Conservation (phyloP, 2,329 filamentous ascomycete species). For the Hypoxylon sp. region DNA sequence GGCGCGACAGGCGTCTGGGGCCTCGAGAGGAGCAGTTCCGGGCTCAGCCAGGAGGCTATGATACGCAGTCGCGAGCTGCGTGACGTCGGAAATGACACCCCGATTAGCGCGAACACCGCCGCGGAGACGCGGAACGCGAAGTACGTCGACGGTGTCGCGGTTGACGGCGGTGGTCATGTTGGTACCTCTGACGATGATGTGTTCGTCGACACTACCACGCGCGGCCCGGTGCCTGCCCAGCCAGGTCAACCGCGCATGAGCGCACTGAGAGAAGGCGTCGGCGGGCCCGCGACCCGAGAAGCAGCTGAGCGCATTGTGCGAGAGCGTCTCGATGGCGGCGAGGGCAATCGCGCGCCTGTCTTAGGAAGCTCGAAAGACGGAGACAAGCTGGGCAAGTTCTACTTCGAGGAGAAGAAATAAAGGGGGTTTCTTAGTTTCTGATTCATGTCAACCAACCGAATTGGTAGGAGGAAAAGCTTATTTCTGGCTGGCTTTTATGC, state of each 20-base stretch:
- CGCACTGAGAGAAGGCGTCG: slow-evolving; percentile 56
- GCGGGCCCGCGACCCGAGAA: slow-evolving; percentile 61
- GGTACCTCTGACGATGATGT: slow-evolving; percentile 62
- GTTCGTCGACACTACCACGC: slow-evolving; percentile 76
- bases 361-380: slow-evolving; percentile 63
- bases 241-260: slow-evolving; percentile 57
- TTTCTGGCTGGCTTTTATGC: neutral
- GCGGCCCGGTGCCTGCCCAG: slow-evolving; percentile 67
- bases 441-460: neutral
- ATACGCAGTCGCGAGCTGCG: slow-evolving; percentile 51
- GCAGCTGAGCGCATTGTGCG: slow-evolving; percentile 76
- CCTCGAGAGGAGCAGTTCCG: slow-evolving; percentile 67
- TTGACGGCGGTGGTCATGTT: slow-evolving; percentile 65
- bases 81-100: slow-evolving; percentile 59
- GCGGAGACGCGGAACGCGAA: slow-evolving; percentile 72
- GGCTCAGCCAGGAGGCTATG: slow-evolving; percentile 63
- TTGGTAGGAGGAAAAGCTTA: neutral
- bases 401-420: slow-evolving; percentile 69
- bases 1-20: slow-evolving; percentile 56
- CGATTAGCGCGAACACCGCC: slow-evolving; percentile 62
- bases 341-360: slow-evolving; percentile 57
- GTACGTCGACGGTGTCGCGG: slow-evolving; percentile 76
- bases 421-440: neutral
- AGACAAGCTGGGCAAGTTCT: slow-evolving; percentile 70
- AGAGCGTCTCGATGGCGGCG: slow-evolving; percentile 70